These are phyloP conservation scores for Lactarius deliciosus DNA, from an alignment of 768 basidiomycete genomes.

Conservation along the genomic window DNA sequence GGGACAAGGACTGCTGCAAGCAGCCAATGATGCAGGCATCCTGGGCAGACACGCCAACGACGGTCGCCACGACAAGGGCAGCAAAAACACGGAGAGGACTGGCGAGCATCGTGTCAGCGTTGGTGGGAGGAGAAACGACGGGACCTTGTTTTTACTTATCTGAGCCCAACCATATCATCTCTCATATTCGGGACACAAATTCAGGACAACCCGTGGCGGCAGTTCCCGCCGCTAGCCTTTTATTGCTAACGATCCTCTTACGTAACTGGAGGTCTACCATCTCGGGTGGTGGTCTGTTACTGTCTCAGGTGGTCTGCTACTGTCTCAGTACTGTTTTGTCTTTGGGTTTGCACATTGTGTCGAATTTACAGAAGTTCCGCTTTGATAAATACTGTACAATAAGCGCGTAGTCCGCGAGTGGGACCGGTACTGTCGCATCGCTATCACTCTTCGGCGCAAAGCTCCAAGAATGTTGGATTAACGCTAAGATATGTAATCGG, in stretches of 20 bases:
- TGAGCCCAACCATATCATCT: not conserved
- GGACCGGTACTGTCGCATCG: too few relatives aligned
- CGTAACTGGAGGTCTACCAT: not conserved
- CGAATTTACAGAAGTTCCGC: too few relatives aligned
- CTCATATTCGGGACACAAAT: too few relatives aligned
- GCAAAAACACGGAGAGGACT: constrained; percentile 2
- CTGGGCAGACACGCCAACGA: constrained; percentile 7
- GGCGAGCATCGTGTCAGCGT: not conserved
- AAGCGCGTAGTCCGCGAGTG: too few relatives aligned
- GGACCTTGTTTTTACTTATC: not conserved
- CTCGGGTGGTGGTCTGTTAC: too few relatives aligned
- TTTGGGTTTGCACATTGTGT: not conserved
- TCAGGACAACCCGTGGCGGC: not conserved
- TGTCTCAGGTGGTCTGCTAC: too few relatives aligned
- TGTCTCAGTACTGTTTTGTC: too few relatives aligned
- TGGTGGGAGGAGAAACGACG: not conserved
- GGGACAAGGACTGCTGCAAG: not conserved
- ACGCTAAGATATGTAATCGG: too few relatives aligned
- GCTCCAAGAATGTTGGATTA: too few relatives aligned
- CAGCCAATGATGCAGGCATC: not conserved
- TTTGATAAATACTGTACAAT: too few relatives aligned
- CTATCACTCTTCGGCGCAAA: too few relatives aligned
- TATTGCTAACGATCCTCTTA: not conserved
- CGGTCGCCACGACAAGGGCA: constrained; percentile 2
- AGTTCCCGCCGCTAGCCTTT: not conserved